Base-by-base conservation (phyloP, 768 basidiomycete species). In the Rhodotorula paludigena region DNA sequence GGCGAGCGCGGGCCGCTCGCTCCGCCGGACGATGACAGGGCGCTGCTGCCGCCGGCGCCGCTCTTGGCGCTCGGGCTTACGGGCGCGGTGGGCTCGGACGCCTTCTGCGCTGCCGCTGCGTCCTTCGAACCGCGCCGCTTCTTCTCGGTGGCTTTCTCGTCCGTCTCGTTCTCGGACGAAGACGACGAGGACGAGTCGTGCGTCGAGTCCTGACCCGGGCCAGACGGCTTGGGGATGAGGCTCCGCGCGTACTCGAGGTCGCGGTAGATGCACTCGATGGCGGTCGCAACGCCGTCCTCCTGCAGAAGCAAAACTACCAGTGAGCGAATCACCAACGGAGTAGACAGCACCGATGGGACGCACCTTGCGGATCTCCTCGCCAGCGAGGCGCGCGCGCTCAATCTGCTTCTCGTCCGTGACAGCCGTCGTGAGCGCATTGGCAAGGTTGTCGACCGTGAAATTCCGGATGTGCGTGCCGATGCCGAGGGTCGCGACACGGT, bases 401-500 rank as follows among this genome's bases (percentile, higher is more conserved):
- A 96, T 89, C 79, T 96, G 91, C 78, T 87, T 96, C 70, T 82
- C 79, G 77, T 97, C 91, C 18, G 88, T 89, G 15, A 94, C 96
- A 14, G 93, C 96, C 38, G 82, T 78, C 38, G 82, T 75, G 48
- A 99, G 81, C 0, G 94, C 93, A 15, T 89, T 87, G 23, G 87
- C 84, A 63, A 99, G 80, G 55, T 81, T 81, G 23, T 89, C 84
- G 21, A 87, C 86, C 18, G 89, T 92, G 62, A 98, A 81, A 78
- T 93, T 94, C 73, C 89, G 85, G 57, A 99, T 87, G 58, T 88
- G 85, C 38, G 86, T 83, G 52, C 94, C 96, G 56, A 98, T 85
- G 44, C 93, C 93, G 48, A 99, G 83, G 4, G 92, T 91, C 78
- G 96, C 92, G n/a, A 97, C 91, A 36, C 94, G 87, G 78, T 99